Percentiles rank a stretch among this genome's conserved stretches.
Conservation (phyloP, 2,329 filamentous ascomycete species). For the Cordyceps cicadae region DNA sequence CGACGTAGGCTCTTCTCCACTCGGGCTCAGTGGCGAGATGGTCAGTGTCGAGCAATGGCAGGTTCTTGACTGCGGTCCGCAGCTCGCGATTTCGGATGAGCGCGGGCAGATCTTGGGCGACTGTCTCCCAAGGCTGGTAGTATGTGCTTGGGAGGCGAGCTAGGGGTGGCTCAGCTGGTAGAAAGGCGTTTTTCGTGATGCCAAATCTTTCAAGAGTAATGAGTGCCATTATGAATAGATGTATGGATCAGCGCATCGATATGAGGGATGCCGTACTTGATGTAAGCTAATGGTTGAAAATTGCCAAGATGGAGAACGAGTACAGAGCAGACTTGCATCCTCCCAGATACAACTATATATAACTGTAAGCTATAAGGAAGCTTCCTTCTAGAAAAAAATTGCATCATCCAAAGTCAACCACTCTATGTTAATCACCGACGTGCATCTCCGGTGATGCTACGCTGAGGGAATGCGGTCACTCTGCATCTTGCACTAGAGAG, state of each 20-base stretch:
- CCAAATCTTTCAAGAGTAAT: slow-evolving; percentile 19
- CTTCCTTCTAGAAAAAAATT: background rate
- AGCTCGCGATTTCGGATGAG: slow-evolving; percentile 44
- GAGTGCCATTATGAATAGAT: background rate
- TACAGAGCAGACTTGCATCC: too few species aligned
- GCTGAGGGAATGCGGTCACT: too few species aligned
- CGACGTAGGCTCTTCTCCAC: slow-evolving; percentile 73
- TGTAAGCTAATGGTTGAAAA: too few species aligned
- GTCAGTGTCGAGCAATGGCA: slow-evolving; percentile 63
- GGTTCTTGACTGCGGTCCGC: slow-evolving; percentile 45
- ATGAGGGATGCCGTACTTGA: background rate
- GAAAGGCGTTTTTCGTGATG: slow-evolving; percentile 58
- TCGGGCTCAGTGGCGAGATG: slow-evolving; percentile 56
- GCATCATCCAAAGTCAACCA: background rate
- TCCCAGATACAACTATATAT: too few species aligned
- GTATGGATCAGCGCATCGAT: background rate
- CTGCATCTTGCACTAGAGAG: background rate
- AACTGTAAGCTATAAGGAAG: too few species aligned
- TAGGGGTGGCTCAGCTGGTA: slow-evolving; percentile 61
- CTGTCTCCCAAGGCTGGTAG: slow-evolving; percentile 70
- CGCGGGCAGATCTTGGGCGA: slow-evolving; percentile 58
- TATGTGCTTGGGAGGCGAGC: slow-evolving; percentile 57
- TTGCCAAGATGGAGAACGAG: too few species aligned
- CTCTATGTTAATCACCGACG: background rate
- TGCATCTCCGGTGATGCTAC: background rate